Evolutionary conservation across 2,329 filamentous ascomycete genomes (phyloP), one percentile per base, ranked within the genome.

Genomic region (Aspergillus unguis): DNA sequence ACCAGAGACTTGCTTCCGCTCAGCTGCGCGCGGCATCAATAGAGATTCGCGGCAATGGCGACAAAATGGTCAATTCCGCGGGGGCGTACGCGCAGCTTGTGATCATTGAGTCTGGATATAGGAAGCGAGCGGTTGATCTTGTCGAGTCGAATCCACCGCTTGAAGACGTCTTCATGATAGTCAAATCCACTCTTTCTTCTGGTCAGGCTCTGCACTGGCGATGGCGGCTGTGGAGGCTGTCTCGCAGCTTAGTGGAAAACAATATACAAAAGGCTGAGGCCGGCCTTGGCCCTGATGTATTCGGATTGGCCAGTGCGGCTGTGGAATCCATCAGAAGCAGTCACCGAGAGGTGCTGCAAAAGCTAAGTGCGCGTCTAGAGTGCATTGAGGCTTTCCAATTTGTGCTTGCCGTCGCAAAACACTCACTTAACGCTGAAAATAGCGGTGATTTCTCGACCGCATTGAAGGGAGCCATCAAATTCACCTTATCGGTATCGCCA

Each of bases 171-270:
- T 48, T 71, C 4, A 61, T 66, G 32, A 65, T 62, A 4, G 33
- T 65, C 11, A 59, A 55, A 8, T 55, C 63, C 8, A 66, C 70
- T 1, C 52, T 73, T 6, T 66, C 63, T 23, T 68, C 65, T 2
- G 65, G 66, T 49, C 61, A 66, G 41, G 50, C 49, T 25, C 43
- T 66, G 25, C 66, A 67, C 52, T 75, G 72, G 72, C 62, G 66
- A 50, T 75, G 72, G 72, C 68, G 72, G 23, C 45, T 75, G 43
- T 75, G 72, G 72, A 65, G 69, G 48, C 58, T 74, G 32, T 52
- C 64, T 41, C 63, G 66, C 40, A 69, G 68, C 54, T 50, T 73
- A 11, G 41, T 71, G 5, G 62, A 67, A 25, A 67, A 68, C 23
- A 64, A 61, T 17, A 31, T 63, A 8, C 60, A 66, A 36, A 59